Conservation (phyloP, 1,284 basidiomycete genomes). For the Paramarasmius palmivorus region DNA sequence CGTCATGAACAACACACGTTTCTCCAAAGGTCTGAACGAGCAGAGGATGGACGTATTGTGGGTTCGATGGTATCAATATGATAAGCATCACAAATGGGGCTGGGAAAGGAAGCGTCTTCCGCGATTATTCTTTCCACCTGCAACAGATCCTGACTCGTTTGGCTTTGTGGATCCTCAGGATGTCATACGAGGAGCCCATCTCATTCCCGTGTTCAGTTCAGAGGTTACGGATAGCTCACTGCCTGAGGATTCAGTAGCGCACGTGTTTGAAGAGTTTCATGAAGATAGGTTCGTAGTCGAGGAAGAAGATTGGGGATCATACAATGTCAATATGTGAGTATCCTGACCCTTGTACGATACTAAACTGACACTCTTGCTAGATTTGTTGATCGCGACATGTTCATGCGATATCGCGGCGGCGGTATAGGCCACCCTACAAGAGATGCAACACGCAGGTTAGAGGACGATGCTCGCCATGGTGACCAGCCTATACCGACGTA, state of each 20-base stretch:
- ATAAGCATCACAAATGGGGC: conserved; percentile 14
- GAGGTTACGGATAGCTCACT: conserved; percentile 14
- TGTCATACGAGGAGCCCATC: conserved; percentile 27
- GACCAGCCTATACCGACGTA: neutral
- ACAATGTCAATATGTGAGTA: conserved; percentile 26
- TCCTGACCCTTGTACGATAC: neutral
- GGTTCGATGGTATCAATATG: conserved; percentile 28
- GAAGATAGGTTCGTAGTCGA: conserved; percentile 8
- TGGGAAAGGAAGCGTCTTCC: conserved; percentile 17
- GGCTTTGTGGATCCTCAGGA: conserved; percentile 30
- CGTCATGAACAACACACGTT: conserved; percentile 6
- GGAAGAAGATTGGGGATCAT: conserved; percentile 22
- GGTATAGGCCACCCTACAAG: conserved; percentile 10
- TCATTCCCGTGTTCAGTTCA: conserved; percentile 27
- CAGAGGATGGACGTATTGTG: conserved; percentile 25
- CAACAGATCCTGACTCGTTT: conserved; percentile 21
- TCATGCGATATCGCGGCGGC: conserved; percentile 11
- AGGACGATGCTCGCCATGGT: neutral
- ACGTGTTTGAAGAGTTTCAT: conserved; percentile 8
- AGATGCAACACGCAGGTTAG: neutral
- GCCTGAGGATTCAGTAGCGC: conserved; percentile 1
- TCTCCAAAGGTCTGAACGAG: neutral
- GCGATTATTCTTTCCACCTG: conserved; percentile 22
- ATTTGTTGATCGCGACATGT: conserved; percentile 13
- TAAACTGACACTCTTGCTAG: neutral